Evolutionary conservation across 441 rosid genomes (phyloP).

Genomic region (Aquilaria agallochum): DNA sequence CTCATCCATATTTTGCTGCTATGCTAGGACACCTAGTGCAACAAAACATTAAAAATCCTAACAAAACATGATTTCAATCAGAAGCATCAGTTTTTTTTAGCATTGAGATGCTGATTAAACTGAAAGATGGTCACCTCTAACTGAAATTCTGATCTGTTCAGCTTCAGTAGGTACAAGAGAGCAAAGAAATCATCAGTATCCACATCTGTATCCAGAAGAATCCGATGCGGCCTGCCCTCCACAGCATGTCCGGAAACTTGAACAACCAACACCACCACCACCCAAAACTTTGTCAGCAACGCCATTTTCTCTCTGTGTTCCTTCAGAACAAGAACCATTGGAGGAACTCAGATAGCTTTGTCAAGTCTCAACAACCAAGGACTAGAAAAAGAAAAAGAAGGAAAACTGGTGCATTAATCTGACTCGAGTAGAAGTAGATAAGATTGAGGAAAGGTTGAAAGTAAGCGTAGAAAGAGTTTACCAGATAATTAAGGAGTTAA

Average conservation of each 20-base stretch:
- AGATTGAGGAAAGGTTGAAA: no score
- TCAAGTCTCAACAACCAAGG: no score
- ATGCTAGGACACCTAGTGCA: no score
- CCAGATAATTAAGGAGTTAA: no score
- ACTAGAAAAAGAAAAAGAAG: no score
- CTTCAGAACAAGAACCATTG: conserved; percentile 14
- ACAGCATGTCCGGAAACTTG: conserved; percentile 22
- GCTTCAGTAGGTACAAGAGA: conserved; percentile 83
- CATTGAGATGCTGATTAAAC: background rate
- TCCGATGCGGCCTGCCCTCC: conserved; percentile 36
- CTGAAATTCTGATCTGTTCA: conserved; percentile 67
- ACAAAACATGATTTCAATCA: no score
- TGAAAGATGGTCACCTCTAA: conserved; percentile 45
- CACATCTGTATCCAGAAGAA: conserved; percentile 81
- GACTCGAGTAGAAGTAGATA: no score
- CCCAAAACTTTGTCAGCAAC: conserved; percentile 16
- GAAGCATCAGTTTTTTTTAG: no score
- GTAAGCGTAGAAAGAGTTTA: no score
- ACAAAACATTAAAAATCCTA: background rate
- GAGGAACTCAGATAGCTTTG: no score
- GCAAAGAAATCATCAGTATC: conserved; percentile 90
- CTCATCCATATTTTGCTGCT: no score
- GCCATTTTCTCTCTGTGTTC: conserved; percentile 19
- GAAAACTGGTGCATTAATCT: no score
- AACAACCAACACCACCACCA: conserved; percentile 18